Conservation (phyloP, 805 yeast species). For the Ogataea parapolymorpha region DNA sequence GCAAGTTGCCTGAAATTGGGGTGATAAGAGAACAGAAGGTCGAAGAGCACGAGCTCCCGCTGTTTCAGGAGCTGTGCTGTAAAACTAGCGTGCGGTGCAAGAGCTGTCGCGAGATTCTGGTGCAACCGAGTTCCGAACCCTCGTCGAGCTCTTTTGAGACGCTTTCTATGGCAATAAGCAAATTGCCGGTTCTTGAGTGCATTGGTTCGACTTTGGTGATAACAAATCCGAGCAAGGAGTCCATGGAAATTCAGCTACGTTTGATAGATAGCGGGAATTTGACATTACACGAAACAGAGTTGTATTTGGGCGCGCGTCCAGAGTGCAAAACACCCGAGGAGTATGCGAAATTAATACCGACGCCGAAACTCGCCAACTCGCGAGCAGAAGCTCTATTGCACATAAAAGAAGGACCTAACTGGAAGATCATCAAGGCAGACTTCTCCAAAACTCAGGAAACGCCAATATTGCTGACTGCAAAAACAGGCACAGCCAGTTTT, state of each 20-base stretch:
- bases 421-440: not conserved
- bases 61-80: constrained; percentile 17
- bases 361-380: not conserved
- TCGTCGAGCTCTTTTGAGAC: constrained; percentile 17
- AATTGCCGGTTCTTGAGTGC: constrained; percentile 21
- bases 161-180: constrained; percentile 16
- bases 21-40: not conserved
- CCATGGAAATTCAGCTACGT: constrained; percentile 7
- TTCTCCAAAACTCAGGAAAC: not conserved
- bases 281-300: not conserved
- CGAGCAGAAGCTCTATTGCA: constrained; percentile 1
- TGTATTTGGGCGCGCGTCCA: constrained; percentile 1
- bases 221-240: constrained; percentile 1
- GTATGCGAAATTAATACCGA: constrained; percentile 4
- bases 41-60: constrained; percentile 14
- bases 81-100: constrained; percentile 20
- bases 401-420: constrained; percentile 3
- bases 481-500: not conserved
- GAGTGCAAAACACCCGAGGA: constrained; percentile 3
- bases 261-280: not conserved
- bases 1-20: constrained; percentile 5
- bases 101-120: constrained; percentile 19
- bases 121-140: constrained; percentile 19
- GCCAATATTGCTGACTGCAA: not conserved
- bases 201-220: constrained; percentile 1